A percentile compares a stretch with the other conserved stretches of the same genome.
These are phyloP conservation scores for Takashimella tepidaria DNA, from an alignment of 1,284 basidiomycete genomes.

Conservation along the genomic window DNA sequence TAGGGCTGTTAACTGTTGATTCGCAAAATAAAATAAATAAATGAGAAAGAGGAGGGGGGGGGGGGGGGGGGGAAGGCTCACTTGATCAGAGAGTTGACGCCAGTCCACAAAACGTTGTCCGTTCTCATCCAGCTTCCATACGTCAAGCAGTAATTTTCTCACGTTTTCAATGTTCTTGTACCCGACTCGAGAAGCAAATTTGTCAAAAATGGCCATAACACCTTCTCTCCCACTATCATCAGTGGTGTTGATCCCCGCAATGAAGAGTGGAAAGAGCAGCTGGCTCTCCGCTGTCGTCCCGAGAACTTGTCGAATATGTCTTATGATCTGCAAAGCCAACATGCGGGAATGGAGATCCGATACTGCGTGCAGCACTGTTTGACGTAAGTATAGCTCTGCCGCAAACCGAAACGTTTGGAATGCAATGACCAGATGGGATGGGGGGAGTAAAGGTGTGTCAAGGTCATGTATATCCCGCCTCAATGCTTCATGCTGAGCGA, in stretches of 20 bases:
- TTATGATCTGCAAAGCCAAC: conserved; percentile 25
- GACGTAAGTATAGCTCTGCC: conserved; percentile 33
- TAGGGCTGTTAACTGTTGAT: too few species aligned
- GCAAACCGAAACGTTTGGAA: conserved; percentile 32
- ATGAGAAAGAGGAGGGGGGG: too few species aligned
- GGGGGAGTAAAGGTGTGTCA: not conserved
- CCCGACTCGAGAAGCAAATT: conserved; percentile 23
- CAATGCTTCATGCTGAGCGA: not conserved
- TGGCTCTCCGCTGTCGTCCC: conserved; percentile 32
- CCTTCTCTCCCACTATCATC: conserved; percentile 18
- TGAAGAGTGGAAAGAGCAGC: conserved; percentile 36
- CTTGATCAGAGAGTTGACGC: conserved; percentile 19
- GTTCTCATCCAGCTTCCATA: conserved; percentile 28
- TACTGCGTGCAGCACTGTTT: conserved; percentile 20
- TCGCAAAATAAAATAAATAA: too few species aligned
- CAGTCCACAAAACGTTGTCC: conserved; percentile 28
- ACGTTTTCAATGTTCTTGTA: conserved; percentile 26
- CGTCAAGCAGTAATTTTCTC: conserved; percentile 23
- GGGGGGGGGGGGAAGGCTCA: too few species aligned
- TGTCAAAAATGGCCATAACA: conserved; percentile 22
- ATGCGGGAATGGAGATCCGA: conserved; percentile 27
- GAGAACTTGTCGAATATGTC: conserved; percentile 23
- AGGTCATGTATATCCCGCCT: not conserved
- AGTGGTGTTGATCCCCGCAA: conserved; percentile 28
- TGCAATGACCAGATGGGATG: conserved; percentile 19